Evolutionary conservation across 2,329 filamentous ascomycete species (phyloP).

Genomic region (Reticulascus tulasneorum): DNA sequence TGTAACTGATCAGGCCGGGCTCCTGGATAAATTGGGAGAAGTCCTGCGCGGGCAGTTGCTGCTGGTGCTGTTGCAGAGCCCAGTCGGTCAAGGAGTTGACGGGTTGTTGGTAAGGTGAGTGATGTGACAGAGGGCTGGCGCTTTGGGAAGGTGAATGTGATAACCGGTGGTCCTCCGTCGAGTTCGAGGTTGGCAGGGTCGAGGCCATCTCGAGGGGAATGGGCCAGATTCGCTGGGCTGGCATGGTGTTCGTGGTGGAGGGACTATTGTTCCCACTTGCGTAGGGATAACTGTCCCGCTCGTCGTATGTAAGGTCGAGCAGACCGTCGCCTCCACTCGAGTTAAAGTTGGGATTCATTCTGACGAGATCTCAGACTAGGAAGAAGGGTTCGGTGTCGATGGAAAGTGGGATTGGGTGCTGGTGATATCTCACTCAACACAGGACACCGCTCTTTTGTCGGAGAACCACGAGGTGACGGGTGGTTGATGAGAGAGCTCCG

Average conservation of each 20-base stretch:
- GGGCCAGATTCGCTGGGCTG: conserved; percentile 42
- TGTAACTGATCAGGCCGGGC: conserved; percentile 28
- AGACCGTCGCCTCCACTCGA: conserved; percentile 54
- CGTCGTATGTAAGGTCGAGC: conserved; percentile 58
- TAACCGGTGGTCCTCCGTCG: conserved; percentile 43
- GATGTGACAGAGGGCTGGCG: conserved; percentile 45
- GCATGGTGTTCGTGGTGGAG: conserved; percentile 21
- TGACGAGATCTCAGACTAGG: conserved; percentile 20
- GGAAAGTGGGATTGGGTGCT: conserved; percentile 13
- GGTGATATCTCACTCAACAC: conserved; percentile 21
- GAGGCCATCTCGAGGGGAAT: conserved; percentile 50
- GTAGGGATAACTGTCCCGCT: conserved; percentile 52
- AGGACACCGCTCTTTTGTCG: conserved; percentile 41
- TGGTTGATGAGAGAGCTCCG: conserved; percentile 4
- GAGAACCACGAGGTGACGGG: conserved; percentile 8
- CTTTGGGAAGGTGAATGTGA: conserved; percentile 41
- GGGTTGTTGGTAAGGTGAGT: conserved; percentile 50
- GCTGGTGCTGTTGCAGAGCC: conserved; percentile 55
- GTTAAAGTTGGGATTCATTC: conserved; percentile 59
- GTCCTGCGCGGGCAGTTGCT: conserved; percentile 40
- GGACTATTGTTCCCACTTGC: conserved; percentile 28
- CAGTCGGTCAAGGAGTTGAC: conserved; percentile 56
- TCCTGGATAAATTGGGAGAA: conserved; percentile 55
- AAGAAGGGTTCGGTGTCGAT: conserved; percentile 26
- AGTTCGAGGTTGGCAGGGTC: conserved; percentile 42